Percentiles rank a stretch among this genome's conserved stretches.
Conservation (phyloP, 371 early-diverging fungal genomes). For the Nematocida ausubeli region DNA sequence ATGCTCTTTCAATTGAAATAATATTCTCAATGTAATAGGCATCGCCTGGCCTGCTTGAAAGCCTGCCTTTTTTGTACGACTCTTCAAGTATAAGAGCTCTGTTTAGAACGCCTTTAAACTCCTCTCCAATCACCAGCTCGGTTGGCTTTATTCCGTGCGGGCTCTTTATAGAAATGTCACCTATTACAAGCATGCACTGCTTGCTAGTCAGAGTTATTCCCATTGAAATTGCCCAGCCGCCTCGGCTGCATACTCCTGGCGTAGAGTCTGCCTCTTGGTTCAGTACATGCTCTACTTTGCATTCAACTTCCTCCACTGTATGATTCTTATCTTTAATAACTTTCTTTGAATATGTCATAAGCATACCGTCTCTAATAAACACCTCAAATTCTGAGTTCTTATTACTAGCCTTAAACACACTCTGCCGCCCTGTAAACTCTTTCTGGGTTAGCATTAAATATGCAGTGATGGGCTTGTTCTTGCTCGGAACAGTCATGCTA, state of each 20-base stretch:
- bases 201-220: background rate
- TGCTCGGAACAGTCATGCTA: background rate
- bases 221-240: constrained; percentile 43
- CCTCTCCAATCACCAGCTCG: constrained; percentile 30
- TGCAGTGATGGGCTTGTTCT: background rate
- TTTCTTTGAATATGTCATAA: background rate
- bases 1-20: constrained; percentile 18
- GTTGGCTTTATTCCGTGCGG: background rate
- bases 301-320: background rate
- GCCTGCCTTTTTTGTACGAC: background rate
- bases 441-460: constrained; percentile 31
- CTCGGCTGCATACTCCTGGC: constrained; percentile 23
- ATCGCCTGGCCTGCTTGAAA: constrained; percentile 28
- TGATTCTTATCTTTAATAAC: background rate
- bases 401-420: background rate
- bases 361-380: constrained; percentile 27
- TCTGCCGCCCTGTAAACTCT: constrained; percentile 47
- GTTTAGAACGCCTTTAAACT: constrained; percentile 40
- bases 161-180: background rate
- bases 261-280: background rate
- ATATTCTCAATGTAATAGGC: constrained; percentile 27
- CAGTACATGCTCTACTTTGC: background rate
- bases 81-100: constrained; percentile 44
- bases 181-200: constrained; percentile 6
- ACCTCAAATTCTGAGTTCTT: constrained; percentile 19